Evolutionary conservation across 202 grass and related monocot genomes (phyloP).

Genomic region (Bolboschoenoplectus hybrid): DNA sequence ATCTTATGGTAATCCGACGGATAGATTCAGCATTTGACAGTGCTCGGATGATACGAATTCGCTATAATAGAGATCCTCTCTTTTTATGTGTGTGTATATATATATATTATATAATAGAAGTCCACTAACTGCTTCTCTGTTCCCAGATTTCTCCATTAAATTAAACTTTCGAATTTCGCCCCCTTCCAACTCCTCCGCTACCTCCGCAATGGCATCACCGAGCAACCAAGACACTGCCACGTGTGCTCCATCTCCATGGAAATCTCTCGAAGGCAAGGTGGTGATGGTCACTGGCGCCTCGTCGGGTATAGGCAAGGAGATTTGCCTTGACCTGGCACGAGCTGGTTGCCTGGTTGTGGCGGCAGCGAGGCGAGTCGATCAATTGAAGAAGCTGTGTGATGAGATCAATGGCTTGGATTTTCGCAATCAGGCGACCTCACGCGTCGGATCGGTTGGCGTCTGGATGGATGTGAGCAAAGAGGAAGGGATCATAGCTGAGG

Average conservation of each 20-base stretch:
- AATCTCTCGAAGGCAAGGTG: slow-evolving; percentile 40
- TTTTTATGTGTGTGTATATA: too few species aligned
- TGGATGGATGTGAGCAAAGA: slow-evolving; percentile 72
- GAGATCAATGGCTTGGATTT: slow-evolving; percentile 34
- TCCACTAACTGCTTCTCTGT: not conserved
- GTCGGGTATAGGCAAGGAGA: slow-evolving; percentile 40
- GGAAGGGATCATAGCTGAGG: slow-evolving; percentile 48
- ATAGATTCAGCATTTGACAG: too few species aligned
- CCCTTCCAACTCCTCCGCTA: not conserved
- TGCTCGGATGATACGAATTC: too few species aligned
- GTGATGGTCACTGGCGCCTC: slow-evolving; percentile 50
- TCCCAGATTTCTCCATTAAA: slow-evolving; percentile 5
- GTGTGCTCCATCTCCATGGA: slow-evolving; percentile 33
- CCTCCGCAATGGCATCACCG: slow-evolving; percentile 21
- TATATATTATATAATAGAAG: too few species aligned
- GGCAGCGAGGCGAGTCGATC: slow-evolving; percentile 35
- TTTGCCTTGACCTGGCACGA: slow-evolving; percentile 39
- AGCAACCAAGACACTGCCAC: not conserved
- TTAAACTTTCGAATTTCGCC: not conserved
- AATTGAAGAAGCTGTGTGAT: slow-evolving; percentile 35
- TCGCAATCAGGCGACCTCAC: not conserved
- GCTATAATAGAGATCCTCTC: not conserved
- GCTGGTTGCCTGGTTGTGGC: slow-evolving; percentile 39
- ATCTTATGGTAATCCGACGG: too few species aligned
- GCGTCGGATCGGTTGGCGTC: slow-evolving; percentile 42